phyloP scores from a whole-genome alignment of 805 yeast genomes.

The Candida schatavii region DNA sequence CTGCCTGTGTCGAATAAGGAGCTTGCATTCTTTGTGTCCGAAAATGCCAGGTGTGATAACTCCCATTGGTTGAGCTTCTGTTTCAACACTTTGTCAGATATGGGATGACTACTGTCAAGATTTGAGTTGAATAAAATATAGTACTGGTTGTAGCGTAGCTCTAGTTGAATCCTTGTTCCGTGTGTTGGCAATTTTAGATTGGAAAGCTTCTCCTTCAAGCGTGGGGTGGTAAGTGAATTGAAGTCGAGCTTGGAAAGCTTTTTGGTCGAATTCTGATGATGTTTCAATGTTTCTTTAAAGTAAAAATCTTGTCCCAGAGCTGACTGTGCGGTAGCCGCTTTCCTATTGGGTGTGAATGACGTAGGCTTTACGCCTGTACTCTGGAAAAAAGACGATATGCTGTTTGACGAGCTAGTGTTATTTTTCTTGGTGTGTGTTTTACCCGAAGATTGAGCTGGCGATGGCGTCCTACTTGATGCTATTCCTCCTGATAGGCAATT shows the following conservation, averaged over 20 bases:
- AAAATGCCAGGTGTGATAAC: slow-evolving; percentile 35
- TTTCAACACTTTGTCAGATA: slow-evolving; percentile 51
- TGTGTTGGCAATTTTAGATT: slow-evolving; percentile 52
- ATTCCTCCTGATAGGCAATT: slow-evolving; percentile 46
- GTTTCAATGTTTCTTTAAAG: slow-evolving; percentile 25
- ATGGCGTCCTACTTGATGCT: slow-evolving; percentile 8
- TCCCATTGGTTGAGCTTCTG: slow-evolving; percentile 71
- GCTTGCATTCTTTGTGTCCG: slow-evolving; percentile 9
- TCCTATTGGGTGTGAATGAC: slow-evolving; percentile 4
- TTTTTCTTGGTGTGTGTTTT: neutral
- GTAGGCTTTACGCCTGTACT: neutral
- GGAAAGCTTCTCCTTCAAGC: slow-evolving; percentile 58
- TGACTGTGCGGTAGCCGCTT: too few species aligned
- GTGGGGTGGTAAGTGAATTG: slow-evolving; percentile 53
- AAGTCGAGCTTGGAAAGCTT: slow-evolving; percentile 66
- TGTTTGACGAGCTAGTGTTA: slow-evolving; percentile 2
- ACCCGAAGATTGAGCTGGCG: neutral
- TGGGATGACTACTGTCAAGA: slow-evolving; percentile 67
- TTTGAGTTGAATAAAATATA: slow-evolving; percentile 78
- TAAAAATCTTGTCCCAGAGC: slow-evolving; percentile 31
- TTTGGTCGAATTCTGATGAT: slow-evolving; percentile 25
- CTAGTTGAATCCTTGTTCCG: slow-evolving; percentile 66
- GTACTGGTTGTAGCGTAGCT: slow-evolving; percentile 72
- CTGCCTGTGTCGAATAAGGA: slow-evolving; percentile 17
- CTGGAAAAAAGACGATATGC: neutral